Base-by-base conservation (phyloP, 352 stramenopile species). In the Globisporangium orthogonon region DNA sequence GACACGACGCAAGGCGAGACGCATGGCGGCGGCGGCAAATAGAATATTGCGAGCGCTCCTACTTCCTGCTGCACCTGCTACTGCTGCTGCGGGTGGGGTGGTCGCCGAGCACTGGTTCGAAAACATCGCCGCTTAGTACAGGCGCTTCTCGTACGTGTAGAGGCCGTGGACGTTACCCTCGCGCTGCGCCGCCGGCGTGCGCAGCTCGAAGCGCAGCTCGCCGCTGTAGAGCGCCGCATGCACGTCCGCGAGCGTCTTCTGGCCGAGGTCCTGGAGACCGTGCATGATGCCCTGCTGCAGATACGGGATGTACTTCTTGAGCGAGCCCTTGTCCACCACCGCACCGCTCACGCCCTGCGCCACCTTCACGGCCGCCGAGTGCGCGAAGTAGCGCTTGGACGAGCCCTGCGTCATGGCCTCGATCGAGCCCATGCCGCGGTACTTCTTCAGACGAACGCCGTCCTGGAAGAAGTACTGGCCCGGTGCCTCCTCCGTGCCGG, bases 401-500 rank as follows among this genome's bases (percentile, higher is more conserved):
- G 87, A 97, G 31, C 97, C 97, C 67, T 98, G 96, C 23, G 81
- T 92, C 97, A 99, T 99, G 49, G 98, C 97, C 73, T 99, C 98
- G 30, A 99, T 91, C 55, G 93, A 99, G 54, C 97, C 97, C 98
- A 99, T 99, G 61, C 97, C 98, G 67, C 97, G 91, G 83, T 99
- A 99, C 71, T 98, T 97, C 79, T 99, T 99, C 35, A 99, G 79
- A 56, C 98, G 94, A 58, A 99, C 97, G 46, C 98, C 98, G 72
- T 99, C 97, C 83, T 99, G 97, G 82, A 99, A 99, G 72, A 99
- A 99, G 82, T 99, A 99, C 71, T 99, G 96, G 31, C 98, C 98
- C 4, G 98, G 98, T 30, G 97, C 93, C 74, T 99, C 98, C 65
- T 99, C 97, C 3, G 97, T 99, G 52, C 98, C 98, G 28, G 98